A percentile compares a stretch with the other conserved stretches of the same genome.
These are phyloP conservation scores for Eudorina sp. DNA, from an alignment of 139 green algal genomes.

Conservation along the genomic window DNA sequence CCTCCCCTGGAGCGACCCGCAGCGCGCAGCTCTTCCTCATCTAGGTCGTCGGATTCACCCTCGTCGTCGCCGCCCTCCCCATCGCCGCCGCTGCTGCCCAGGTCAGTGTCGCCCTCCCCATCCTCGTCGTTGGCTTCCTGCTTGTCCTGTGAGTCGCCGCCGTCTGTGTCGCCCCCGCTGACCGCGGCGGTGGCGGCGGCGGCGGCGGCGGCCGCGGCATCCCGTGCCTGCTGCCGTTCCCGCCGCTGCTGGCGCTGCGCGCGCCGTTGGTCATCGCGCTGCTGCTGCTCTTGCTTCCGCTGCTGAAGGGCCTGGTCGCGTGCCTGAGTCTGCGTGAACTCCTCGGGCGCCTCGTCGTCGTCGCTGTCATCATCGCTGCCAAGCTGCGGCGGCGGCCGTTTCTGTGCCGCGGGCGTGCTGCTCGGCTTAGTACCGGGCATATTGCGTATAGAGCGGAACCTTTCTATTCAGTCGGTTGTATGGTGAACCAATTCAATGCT, in stretches of 20 bases:
- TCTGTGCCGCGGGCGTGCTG: not conserved
- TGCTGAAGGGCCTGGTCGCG: conserved; percentile 16
- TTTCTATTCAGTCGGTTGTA: no score
- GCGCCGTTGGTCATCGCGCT: not conserved
- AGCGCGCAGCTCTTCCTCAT: not conserved
- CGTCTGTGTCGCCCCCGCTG: not conserved
- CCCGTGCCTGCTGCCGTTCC: not conserved
- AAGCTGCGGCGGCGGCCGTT: not conserved
- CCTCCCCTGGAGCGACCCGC: no score
- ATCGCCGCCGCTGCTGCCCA: not conserved
- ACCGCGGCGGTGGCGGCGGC: not conserved
- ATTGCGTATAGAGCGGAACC: no score
- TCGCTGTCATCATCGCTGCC: conserved; percentile 13
- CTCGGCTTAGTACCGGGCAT: not conserved
- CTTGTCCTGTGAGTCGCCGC: not conserved
- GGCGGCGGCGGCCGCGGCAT: not conserved
- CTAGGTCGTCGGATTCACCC: not conserved
- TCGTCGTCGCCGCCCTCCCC: not conserved
- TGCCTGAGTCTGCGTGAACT: not conserved
- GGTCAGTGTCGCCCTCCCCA: not conserved
- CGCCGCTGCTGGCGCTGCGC: not conserved
- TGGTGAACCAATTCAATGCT: no score
- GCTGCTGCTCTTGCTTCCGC: not conserved
- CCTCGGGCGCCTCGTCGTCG: conserved; percentile 33
- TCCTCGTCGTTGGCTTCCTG: not conserved